These are phyloP conservation scores for Penicillium cosmopolitanum DNA, from an alignment of 495 filamentous ascomycete genomes.

Conservation along the genomic window DNA sequence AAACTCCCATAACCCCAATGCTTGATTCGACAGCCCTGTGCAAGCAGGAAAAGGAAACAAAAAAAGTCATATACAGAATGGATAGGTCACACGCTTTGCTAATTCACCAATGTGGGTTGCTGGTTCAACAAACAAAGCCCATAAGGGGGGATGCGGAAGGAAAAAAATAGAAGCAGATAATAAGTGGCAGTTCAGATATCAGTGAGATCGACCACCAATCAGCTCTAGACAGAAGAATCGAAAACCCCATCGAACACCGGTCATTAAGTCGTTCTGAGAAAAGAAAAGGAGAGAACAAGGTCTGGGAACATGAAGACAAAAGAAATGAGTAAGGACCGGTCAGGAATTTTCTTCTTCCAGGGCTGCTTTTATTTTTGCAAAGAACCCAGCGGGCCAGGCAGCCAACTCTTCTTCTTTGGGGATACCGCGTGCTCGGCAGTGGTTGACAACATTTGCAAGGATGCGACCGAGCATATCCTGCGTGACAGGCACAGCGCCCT, in stretches of 20 bases:
- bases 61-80: constrained; percentile 28
- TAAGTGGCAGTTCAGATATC: constrained; percentile 21
- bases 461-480: constrained; percentile 78
- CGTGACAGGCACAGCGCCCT: constrained; percentile 70
- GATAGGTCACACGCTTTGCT: constrained; percentile 26
- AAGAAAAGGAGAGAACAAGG: constrained; percentile 10
- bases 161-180: constrained; percentile 17
- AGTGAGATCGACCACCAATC: constrained; percentile 23
- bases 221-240: constrained; percentile 13
- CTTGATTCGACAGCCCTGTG: constrained; percentile 15
- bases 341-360: constrained; percentile 55
- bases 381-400: constrained; percentile 70
- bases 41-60: constrained; percentile 13
- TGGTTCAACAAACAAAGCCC: constrained; percentile 11
- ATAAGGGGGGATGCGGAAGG: constrained; percentile 14
- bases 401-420: constrained; percentile 73
- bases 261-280: constrained; percentile 34
- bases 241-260: constrained; percentile 29
- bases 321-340: constrained; percentile 20
- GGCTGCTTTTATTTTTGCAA: constrained; percentile 64
- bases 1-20: constrained; percentile 20
- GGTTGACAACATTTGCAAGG: constrained; percentile 73
- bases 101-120: constrained; percentile 15
- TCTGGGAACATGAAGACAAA: constrained; percentile 26
- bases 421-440: constrained; percentile 67